Conservation (phyloP, 371 early-diverging fungal species). For the Saksenaea oblongispora region DNA sequence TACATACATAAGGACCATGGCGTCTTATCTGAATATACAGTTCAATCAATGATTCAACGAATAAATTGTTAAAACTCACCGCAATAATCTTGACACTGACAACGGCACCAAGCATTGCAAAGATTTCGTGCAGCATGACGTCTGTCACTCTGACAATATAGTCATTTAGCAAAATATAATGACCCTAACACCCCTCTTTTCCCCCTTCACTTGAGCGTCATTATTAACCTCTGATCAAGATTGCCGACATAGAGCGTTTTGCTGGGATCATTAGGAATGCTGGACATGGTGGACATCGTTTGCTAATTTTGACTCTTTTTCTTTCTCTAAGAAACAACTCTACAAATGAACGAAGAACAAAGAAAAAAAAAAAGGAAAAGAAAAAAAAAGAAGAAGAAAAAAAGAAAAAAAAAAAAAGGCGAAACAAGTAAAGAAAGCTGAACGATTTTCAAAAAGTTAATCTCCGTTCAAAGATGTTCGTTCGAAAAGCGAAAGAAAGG, state of each 20-base stretch:
- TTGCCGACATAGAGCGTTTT: conserved; percentile 81
- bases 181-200: not conserved
- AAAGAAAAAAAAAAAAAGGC: conserved; percentile 2
- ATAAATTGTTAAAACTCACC: conserved; percentile 55
- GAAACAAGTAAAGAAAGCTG: not conserved
- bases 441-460: not conserved
- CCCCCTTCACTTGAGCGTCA: not conserved
- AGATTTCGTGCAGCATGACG: conserved; percentile 73
- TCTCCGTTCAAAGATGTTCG: conserved; percentile 1
- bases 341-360: not conserved
- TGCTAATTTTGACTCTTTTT: conserved; percentile 2
- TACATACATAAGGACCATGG: conserved; percentile 25
- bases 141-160: conserved; percentile 64
- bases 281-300: conserved; percentile 5
- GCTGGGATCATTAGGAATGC: not conserved
- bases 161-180: not conserved
- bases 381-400: conserved; percentile 1
- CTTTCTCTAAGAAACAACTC: not conserved
- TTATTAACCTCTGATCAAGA: conserved; percentile 72
- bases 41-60: not conserved
- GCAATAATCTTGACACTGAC: conserved; percentile 77
- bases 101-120: conserved; percentile 71
- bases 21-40: conserved; percentile 33
- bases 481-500: conserved; percentile 3
- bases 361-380: not conserved